phyloP scores from a whole-genome alignment of 164 flowering plant species.

The Chloranthus sessilifolius region DNA sequence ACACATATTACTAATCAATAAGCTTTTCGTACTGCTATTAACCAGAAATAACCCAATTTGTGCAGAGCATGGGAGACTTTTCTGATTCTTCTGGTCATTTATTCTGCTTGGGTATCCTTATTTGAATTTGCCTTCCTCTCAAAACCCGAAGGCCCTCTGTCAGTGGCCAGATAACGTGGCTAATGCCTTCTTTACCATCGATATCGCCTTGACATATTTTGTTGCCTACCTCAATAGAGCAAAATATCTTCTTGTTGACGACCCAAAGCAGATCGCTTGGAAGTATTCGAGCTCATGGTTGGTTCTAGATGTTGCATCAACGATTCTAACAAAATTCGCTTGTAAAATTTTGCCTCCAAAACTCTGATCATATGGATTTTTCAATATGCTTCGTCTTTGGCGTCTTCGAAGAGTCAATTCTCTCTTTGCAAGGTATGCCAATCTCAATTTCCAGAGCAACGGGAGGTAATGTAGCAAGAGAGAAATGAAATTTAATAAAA shows the following conservation, averaged over 20 bases:
- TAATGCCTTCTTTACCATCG: conserved; percentile 84
- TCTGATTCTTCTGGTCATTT: conserved; percentile 65
- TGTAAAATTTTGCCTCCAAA: conserved; percentile 42
- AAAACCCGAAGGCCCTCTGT: conserved; percentile 39
- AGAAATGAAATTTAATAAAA: no score
- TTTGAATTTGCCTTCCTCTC: conserved; percentile 81
- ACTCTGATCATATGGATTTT: conserved; percentile 52
- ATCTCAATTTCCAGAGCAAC: not conserved
- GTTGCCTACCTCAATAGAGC: conserved; percentile 75
- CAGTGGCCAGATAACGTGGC: conserved; percentile 73
- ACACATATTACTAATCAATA: not conserved
- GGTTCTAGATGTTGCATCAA: conserved; percentile 76
- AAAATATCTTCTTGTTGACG: conserved; percentile 60
- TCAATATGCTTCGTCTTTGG: conserved; percentile 98
- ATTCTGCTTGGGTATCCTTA: conserved; percentile 94
- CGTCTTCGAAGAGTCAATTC: conserved; percentile 92
- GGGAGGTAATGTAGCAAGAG: no score
- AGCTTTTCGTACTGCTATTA: conserved; percentile 7
- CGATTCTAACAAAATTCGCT: conserved; percentile 74
- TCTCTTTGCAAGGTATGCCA: conserved; percentile 66
- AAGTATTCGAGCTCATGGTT: conserved; percentile 69
- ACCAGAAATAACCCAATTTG: conserved; percentile 7
- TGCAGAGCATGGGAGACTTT: conserved; percentile 69
- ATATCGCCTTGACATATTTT: conserved; percentile 78
- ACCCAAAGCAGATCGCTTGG: conserved; percentile 67